Percentiles rank a stretch among this genome's conserved stretches.
These are phyloP conservation scores for Malus hybrid DNA, from an alignment of 331 rosid species.

Conservation along the genomic window DNA sequence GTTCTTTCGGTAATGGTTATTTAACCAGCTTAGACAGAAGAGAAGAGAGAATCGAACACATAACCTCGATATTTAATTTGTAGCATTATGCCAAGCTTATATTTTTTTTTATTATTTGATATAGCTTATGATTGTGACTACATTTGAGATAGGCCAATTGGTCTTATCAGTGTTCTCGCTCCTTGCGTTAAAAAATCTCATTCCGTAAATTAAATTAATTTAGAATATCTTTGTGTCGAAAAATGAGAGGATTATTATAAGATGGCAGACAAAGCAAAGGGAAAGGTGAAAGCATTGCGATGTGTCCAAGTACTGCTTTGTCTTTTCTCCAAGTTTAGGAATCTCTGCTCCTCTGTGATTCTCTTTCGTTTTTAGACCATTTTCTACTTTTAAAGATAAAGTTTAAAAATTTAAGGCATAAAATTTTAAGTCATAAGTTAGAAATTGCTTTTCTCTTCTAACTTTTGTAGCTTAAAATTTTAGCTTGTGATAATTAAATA, in stretches of 20 bases:
- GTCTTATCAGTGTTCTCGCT: no score
- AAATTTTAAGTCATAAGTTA: no score
- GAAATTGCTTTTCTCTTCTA: fast-evolving
- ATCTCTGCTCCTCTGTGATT: conserved; percentile 27
- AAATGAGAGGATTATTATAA: conserved; percentile 22
- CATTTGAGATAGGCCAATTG: no score
- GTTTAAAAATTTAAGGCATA: no score
- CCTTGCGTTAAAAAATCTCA: no score
- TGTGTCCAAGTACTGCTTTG: conserved; percentile 31
- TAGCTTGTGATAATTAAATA: no score
- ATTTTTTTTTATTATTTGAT: not conserved
- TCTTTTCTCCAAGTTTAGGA: conserved; percentile 27
- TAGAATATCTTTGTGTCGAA: not conserved
- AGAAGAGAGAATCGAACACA: not conserved
- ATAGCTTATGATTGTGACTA: not conserved
- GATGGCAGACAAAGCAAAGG: conserved; percentile 19
- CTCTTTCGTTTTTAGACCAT: conserved; percentile 3
- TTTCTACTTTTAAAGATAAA: no score
- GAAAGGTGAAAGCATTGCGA: conserved; percentile 16
- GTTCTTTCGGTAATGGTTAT: not conserved
- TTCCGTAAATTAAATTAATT: no score
- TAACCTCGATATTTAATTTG: not conserved
- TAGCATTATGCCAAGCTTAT: conserved; percentile 5
- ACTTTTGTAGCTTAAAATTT: no score
- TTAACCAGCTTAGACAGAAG: not conserved